Conservation (phyloP, 2,329 filamentous ascomycete genomes). For the Penicillium sp. region DNA sequence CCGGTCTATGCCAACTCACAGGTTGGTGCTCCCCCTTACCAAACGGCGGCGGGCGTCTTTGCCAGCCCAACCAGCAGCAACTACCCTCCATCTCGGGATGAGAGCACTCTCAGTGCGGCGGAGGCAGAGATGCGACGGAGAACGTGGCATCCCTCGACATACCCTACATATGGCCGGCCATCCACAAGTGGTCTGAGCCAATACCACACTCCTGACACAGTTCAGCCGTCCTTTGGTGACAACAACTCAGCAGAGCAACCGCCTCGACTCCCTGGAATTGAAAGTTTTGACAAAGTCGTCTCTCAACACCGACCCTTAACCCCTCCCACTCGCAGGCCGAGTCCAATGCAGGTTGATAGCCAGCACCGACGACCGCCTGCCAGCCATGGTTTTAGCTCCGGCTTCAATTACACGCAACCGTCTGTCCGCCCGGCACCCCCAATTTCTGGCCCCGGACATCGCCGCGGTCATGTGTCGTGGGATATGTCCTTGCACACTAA, state of each 20-base stretch:
- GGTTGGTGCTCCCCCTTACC: constrained; percentile 55
- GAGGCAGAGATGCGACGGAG: constrained; percentile 79
- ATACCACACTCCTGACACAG: constrained; percentile 66
- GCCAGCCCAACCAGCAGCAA: constrained; percentile 66
- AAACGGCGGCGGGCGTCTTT: constrained; percentile 61
- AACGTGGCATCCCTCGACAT: constrained; percentile 78
- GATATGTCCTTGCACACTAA: constrained; percentile 48
- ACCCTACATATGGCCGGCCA: constrained; percentile 63
- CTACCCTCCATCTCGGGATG: constrained; percentile 45
- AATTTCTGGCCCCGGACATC: constrained; percentile 45
- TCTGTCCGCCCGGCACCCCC: constrained; percentile 40
- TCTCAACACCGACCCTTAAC: constrained; percentile 59
- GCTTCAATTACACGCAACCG: constrained; percentile 36
- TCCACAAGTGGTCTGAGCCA: constrained; percentile 72
- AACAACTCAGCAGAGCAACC: constrained; percentile 55
- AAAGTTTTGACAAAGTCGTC: constrained; percentile 77
- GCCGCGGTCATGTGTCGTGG: constrained; percentile 49
- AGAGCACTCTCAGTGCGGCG: constrained; percentile 37
- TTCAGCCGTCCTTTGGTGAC: constrained; percentile 52
- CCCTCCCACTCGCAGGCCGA: constrained; percentile 62
- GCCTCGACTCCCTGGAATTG: constrained; percentile 79
- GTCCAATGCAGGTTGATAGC: constrained; percentile 73
- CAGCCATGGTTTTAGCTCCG: constrained; percentile 31
- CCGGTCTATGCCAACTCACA: constrained; percentile 56
- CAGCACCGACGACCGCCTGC: constrained; percentile 37